Evolutionary conservation across 768 basidiomycete genomes (phyloP).

Genomic region (Asterophora lycoperdoides): DNA sequence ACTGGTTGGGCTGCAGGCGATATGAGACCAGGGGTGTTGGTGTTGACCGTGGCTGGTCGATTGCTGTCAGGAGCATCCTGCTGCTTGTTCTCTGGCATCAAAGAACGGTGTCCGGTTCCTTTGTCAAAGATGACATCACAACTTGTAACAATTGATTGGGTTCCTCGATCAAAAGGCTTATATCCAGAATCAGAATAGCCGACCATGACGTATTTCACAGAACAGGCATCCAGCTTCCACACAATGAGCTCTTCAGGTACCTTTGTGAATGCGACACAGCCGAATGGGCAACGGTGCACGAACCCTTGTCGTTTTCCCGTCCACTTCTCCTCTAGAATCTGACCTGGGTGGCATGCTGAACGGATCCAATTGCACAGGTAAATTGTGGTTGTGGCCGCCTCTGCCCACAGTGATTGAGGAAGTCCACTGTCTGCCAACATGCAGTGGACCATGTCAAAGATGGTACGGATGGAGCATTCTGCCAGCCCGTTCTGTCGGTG

Average conservation of each 20-base stretch:
- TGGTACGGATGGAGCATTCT: constrained; percentile 12
- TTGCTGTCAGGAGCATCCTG: no score
- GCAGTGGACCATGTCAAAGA: no score
- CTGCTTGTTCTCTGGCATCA: neutral
- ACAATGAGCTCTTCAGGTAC: neutral
- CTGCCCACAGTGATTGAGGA: no score
- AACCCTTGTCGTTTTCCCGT: neutral
- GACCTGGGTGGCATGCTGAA: constrained; percentile 15
- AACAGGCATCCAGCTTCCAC: neutral
- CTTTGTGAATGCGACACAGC: constrained; percentile 1
- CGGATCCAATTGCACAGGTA: neutral
- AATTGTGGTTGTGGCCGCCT: no score
- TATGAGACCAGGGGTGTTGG: neutral
- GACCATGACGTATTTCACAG: neutral
- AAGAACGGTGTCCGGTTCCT: neutral
- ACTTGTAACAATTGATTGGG: neutral
- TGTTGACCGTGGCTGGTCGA: neutral
- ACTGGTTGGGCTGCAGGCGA: neutral
- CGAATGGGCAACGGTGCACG: constrained; percentile 8
- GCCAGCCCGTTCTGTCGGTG: constrained; percentile 23
- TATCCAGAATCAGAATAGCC: no score
- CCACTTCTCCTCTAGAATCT: constrained; percentile 9
- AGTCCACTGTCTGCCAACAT: no score
- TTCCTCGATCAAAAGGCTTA: no score
- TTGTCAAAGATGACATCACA: neutral